These are phyloP conservation scores for Chaetomium sp. DNA, from an alignment of 2,329 filamentous ascomycete genomes.

Conservation along the genomic window DNA sequence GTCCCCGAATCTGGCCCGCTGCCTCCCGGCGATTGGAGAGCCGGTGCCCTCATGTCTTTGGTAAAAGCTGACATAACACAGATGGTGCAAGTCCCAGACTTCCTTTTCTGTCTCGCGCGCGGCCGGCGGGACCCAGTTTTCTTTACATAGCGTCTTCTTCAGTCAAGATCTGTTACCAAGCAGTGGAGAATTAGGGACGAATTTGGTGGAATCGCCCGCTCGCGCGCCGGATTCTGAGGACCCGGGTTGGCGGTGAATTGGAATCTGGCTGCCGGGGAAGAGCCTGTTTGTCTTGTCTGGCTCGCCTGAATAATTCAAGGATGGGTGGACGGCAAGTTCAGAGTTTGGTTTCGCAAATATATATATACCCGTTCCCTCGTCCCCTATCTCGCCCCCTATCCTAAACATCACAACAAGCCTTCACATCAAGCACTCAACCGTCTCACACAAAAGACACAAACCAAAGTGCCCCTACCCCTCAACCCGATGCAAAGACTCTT, in stretches of 20 bases:
- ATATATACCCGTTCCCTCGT: conserved; percentile 5
- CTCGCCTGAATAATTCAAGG: not conserved
- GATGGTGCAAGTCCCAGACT: not conserved
- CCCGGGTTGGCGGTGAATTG: not conserved
- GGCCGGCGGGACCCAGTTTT: conserved; percentile 2
- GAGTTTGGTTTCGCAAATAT: not conserved
- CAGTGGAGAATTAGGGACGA: conserved; percentile 11
- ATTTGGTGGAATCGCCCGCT: conserved; percentile 17
- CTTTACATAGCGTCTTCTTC: not conserved
- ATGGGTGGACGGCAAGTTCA: not conserved
- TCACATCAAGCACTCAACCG: not conserved
- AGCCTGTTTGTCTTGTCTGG: not conserved
- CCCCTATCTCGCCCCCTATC: not conserved
- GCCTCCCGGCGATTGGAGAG: conserved; percentile 26
- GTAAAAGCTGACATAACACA: conserved; percentile 6
- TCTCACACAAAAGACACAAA: not conserved
- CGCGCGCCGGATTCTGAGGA: conserved; percentile 9
- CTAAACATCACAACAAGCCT: conserved; percentile 6
- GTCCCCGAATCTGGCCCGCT: conserved; percentile 9
- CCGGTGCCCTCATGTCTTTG: not conserved
- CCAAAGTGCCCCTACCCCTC: not conserved
- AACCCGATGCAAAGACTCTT: conserved; percentile 11
- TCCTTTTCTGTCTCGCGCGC: conserved; percentile 22
- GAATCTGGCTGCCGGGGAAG: not conserved
- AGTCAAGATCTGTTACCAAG: not conserved